Conservation (phyloP, 345 rosid species). For the Crucihimalaya himalaica region DNA sequence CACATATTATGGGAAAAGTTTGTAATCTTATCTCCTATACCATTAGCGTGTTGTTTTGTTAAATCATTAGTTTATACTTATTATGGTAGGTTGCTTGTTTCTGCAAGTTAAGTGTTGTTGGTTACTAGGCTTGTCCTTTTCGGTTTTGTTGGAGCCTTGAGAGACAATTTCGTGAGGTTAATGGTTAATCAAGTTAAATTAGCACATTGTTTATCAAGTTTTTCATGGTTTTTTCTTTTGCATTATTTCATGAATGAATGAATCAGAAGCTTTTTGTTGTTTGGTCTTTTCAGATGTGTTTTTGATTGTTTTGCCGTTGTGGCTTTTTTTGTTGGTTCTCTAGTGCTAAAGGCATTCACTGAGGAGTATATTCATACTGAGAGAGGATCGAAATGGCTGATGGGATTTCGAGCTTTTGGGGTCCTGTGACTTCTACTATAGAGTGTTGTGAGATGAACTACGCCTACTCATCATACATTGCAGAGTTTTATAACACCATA, state of each 20-base stretch:
- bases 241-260: neutral
- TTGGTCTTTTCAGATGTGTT: no score
- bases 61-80: slow-evolving; percentile 29
- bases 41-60: slow-evolving; percentile 21
- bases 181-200: neutral
- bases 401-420: slow-evolving; percentile 84
- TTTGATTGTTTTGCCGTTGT: neutral
- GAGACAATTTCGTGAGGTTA: neutral
- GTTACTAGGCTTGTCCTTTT: slow-evolving; percentile 14
- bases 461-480: slow-evolving; percentile 70
- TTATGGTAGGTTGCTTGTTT: slow-evolving; percentile 32
- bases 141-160: slow-evolving; percentile 17
- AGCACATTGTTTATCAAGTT: no score
- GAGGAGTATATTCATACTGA: slow-evolving; percentile 14
- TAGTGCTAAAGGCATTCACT: slow-evolving; percentile 16
- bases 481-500: slow-evolving; percentile 85
- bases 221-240: neutral
- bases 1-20: neutral
- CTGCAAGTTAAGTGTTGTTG: slow-evolving; percentile 22
- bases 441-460: slow-evolving; percentile 94
- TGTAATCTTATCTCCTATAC: slow-evolving; percentile 14
- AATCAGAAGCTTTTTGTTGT: neutral
- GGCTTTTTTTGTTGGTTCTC: neutral
- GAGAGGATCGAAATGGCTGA: slow-evolving; percentile 63
- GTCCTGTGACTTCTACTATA: slow-evolving; percentile 78